A percentile compares a stretch with the other conserved stretches of the same genome.
phyloP scores from a whole-genome alignment of 768 basidiomycete genomes.

The Agrocybe chaxingu region DNA sequence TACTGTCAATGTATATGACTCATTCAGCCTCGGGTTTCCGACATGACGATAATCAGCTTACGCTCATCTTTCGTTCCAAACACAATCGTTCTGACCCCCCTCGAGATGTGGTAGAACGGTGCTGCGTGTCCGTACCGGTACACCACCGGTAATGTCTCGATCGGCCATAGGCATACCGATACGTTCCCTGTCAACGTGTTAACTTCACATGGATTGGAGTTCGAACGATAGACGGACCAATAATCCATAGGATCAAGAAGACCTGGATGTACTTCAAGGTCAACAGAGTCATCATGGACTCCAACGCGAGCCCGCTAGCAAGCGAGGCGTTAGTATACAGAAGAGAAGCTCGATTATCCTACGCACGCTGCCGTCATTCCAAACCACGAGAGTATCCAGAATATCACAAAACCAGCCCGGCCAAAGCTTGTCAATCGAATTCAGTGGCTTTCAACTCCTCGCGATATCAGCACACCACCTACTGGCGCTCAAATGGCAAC shows the following conservation, averaged over 20 bases:
- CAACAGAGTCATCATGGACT: conserved; percentile 51
- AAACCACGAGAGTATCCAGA: conserved; percentile 64
- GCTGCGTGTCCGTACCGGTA: conserved; percentile 60
- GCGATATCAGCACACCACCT: conserved; percentile 10
- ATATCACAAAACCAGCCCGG: conserved; percentile 54
- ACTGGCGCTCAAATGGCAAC: conserved; percentile 52
- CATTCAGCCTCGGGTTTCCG: not conserved
- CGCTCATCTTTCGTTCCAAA: conserved; percentile 57
- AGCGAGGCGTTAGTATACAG: not conserved
- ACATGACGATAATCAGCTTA: conserved; percentile 23
- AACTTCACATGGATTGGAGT: not conserved
- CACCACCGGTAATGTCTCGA: conserved; percentile 47
- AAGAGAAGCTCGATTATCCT: not conserved
- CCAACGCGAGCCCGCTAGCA: conserved; percentile 52
- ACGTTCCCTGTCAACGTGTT: conserved; percentile 43
- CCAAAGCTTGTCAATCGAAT: conserved; percentile 35
- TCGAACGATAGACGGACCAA: conserved; percentile 31
- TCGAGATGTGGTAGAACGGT: conserved; percentile 61
- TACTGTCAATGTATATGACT: conserved; percentile 29
- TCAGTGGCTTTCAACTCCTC: not conserved
- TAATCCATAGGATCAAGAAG: conserved; percentile 62
- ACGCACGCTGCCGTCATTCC: conserved; percentile 56
- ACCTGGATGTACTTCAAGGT: conserved; percentile 49
- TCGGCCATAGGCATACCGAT: conserved; percentile 51
- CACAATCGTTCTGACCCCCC: conserved; percentile 51